Evolutionary conservation across 2,329 filamentous ascomycete species (phyloP).

Genomic region (Fusarium anthophilum): DNA sequence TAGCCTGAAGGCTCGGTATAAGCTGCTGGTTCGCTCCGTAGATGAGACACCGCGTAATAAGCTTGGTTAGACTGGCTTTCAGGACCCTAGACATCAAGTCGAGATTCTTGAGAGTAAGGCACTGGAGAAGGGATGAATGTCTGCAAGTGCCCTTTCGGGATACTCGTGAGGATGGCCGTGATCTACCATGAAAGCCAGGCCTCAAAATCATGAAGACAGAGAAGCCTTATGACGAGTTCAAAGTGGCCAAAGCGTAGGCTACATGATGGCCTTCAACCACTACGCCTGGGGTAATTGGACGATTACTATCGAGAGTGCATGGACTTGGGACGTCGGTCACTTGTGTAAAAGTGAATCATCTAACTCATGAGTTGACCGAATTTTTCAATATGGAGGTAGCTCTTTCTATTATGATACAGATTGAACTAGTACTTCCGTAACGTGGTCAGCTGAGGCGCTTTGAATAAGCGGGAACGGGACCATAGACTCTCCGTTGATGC

Average conservation of each 20-base stretch:
- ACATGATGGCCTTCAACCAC: not conserved
- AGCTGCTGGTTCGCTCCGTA: fast-evolving
- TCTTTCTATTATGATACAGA: too few species aligned
- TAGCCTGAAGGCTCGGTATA: not conserved
- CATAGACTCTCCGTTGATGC: not conserved
- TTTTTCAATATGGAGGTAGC: fast-evolving
- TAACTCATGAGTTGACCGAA: fast-evolving
- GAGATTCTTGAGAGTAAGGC: not conserved
- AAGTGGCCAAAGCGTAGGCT: too few species aligned
- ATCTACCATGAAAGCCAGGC: not conserved
- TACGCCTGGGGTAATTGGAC: not conserved
- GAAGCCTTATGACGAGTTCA: too few species aligned
- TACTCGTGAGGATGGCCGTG: not conserved
- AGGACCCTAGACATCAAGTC: not conserved
- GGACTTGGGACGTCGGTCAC: too few species aligned
- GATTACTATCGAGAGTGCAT: too few species aligned
- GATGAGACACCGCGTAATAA: fast-evolving
- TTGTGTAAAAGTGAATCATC: too few species aligned
- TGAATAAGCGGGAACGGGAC: not conserved
- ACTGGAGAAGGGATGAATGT: fast-evolving
- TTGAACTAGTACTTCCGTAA: fast-evolving
- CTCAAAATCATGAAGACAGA: too few species aligned
- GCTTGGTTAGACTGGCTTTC: not conserved
- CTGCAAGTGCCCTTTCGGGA: not conserved
- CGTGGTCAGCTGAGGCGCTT: fast-evolving